Base-by-base conservation (phyloP, 495 filamentous ascomycete species). In the Achaetomiella virescens region DNA sequence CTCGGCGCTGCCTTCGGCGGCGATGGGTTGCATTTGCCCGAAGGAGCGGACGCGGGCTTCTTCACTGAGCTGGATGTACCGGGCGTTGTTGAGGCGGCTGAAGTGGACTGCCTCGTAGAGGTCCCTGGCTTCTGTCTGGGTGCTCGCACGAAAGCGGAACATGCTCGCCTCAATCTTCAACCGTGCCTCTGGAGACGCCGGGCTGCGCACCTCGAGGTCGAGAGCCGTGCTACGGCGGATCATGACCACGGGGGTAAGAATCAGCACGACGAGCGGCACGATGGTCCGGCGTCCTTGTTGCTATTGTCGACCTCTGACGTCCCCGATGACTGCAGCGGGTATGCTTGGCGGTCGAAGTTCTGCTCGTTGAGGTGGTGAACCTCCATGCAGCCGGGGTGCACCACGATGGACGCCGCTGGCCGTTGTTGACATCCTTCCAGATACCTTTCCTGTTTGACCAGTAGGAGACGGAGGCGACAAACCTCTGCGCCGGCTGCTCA, bases 151-250 rank as follows among this genome's bases (percentile, higher is more conserved):
- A 75, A 96, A 91, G 25, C 77, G 74, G 64, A 78, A 79, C 66
- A 75, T 75, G 37, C 56, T 70, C 6, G 71, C 70, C 79, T 92
- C 89, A 57, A 90, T 84, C 63, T 89, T 90, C 45, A 82, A 77
- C n/a, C 80, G 81, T 33, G 90, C 77, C 54, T 82, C 81, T 2
- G 88, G 90, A 31, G 84, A 83, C 15, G 84, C 89, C 14, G 84
- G 86, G 11, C 91, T 96, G 42, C 88, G 84, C 61, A 99, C 90
- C 46, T 92, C 91, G 48, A 99, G 90, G 66, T 99, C 93, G 31
- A 97, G 79, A 20, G 87, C 91, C 18, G 88, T 97, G 48, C 91
- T 91, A 44, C 89, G 84, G 57, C 92, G 84, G 41, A 97, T 82
- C 60, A 88, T 85, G 14, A 96, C 91, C 11, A 93, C 72, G 0